Conservation (phyloP, 2,329 filamentous ascomycete genomes). For the Penicillium verrucosum region DNA sequence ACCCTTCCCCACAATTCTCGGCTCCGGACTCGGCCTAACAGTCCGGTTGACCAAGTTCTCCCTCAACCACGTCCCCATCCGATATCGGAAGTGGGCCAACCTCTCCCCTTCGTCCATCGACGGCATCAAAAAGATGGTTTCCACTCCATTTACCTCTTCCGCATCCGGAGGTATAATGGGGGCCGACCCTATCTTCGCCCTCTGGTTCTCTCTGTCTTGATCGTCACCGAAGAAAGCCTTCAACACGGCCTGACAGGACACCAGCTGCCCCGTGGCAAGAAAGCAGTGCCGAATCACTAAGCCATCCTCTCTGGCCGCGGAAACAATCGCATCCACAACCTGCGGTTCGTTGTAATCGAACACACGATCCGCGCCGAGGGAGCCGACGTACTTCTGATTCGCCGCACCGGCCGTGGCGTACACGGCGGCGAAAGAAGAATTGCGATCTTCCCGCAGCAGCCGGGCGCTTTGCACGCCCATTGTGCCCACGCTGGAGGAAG, state of each 20-base stretch:
- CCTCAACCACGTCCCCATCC: constrained; percentile 35
- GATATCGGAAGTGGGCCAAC: constrained; percentile 40
- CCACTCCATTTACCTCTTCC: constrained; percentile 32
- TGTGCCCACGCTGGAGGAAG: constrained; percentile 46
- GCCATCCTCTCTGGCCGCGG: constrained; percentile 37
- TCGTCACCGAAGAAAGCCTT: constrained; percentile 28
- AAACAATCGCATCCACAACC: constrained; percentile 33
- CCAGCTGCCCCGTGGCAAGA: constrained; percentile 40
- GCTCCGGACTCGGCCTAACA: constrained; percentile 42
- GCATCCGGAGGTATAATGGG: constrained; percentile 33
- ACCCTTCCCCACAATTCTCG: constrained; percentile 38
- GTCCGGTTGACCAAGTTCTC: constrained; percentile 42
- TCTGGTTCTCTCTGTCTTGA: constrained; percentile 1
- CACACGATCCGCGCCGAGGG: constrained; percentile 34
- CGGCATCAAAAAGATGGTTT: constrained; percentile 41
- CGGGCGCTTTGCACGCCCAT: constrained; percentile 45
- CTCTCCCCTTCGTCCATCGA: constrained; percentile 35
- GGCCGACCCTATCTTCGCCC: constrained; percentile 40
- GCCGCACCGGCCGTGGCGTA: constrained; percentile 41
- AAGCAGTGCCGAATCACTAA: constrained; percentile 43
- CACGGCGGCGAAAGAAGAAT: constrained; percentile 38
- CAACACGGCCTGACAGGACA: constrained; percentile 39
- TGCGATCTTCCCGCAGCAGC: constrained; percentile 34
- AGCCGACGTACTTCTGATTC: constrained; percentile 36
- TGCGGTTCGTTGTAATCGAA: constrained; percentile 41